Evolutionary conservation across 1,284 basidiomycete species (phyloP).

Genomic region (Cryptococcus jaspeensis): DNA sequence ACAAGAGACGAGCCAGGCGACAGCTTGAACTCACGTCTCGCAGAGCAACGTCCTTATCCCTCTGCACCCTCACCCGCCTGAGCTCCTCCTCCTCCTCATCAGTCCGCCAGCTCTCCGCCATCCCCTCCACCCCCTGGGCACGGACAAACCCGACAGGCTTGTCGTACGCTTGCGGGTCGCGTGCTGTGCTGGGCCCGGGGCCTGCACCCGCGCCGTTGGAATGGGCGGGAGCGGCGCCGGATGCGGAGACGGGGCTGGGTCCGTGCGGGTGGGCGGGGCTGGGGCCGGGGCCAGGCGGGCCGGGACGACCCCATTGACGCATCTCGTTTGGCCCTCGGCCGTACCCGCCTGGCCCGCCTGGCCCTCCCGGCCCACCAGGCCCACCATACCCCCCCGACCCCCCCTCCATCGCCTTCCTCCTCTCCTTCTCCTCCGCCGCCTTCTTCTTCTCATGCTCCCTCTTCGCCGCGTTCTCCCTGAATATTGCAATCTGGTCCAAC

Average conservation of each 20-base stretch:
- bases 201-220: conserved; percentile 6
- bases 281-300: not conserved
- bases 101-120: conserved; percentile 59
- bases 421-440: conserved; percentile 57
- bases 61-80: conserved; percentile 65
- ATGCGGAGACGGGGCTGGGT: too few relatives aligned
- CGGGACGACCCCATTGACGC: conserved; percentile 8
- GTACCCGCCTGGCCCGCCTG: conserved; percentile 1
- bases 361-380: not conserved
- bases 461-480: conserved; percentile 81
- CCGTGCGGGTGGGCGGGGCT: too few relatives aligned
- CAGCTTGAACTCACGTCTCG: conserved; percentile 67
- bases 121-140: conserved; percentile 57
- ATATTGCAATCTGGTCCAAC: conserved; percentile 90
- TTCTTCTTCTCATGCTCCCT: conserved; percentile 78
- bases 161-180: conserved; percentile 69
- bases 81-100: conserved; percentile 82
- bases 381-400: not conserved
- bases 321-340: conserved; percentile 14
- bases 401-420: conserved; percentile 25
- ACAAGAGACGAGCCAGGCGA: not conserved
- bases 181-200: conserved; percentile 28
- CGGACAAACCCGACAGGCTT: conserved; percentile 78
- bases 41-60: conserved; percentile 77
- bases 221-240: not conserved